These are phyloP conservation scores for Marasmius oreades DNA, from an alignment of 1,284 basidiomycete species.

Conservation along the genomic window DNA sequence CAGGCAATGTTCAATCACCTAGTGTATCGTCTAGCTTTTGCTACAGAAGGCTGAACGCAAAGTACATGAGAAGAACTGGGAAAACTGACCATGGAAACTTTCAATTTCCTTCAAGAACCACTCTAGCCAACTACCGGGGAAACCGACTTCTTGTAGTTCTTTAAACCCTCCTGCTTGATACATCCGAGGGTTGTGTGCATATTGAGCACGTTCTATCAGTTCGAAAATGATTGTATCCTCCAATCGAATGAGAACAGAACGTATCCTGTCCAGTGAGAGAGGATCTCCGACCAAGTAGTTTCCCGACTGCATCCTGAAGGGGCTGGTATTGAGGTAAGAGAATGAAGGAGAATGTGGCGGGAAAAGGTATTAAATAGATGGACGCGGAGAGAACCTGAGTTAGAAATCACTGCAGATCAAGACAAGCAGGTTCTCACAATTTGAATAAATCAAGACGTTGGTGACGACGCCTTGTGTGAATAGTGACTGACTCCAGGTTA, in stretches of 20 bases:
- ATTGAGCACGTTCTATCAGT: conserved; percentile 96
- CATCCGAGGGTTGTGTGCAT: conserved; percentile 90
- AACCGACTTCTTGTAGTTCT: conserved; percentile 69
- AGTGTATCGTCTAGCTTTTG: conserved; percentile 90
- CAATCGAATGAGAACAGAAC: conserved; percentile 82
- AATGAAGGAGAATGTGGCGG: not conserved
- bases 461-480: too few relatives aligned
- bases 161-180: conserved; percentile 82
- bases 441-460: too few relatives aligned
- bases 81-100: conserved; percentile 81
- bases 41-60: conserved; percentile 36
- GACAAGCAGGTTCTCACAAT: not conserved
- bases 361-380: not conserved
- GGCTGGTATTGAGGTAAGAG: conserved; percentile 5
- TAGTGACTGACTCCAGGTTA: not conserved
- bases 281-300: conserved; percentile 78
- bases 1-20: conserved; percentile 49
- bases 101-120: conserved; percentile 98
- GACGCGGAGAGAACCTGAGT: too few relatives aligned
- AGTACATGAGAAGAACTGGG: not conserved
- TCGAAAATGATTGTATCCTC: conserved; percentile 99
- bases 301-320: conserved; percentile 51
- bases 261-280: conserved; percentile 82
- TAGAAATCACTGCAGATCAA: too few relatives aligned
- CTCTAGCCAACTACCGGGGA: conserved; percentile 87